Evolutionary conservation across 345 rosid species (phyloP), one percentile per base, ranked within the genome.

Genomic region (Bruguiera gymnorhiza): DNA sequence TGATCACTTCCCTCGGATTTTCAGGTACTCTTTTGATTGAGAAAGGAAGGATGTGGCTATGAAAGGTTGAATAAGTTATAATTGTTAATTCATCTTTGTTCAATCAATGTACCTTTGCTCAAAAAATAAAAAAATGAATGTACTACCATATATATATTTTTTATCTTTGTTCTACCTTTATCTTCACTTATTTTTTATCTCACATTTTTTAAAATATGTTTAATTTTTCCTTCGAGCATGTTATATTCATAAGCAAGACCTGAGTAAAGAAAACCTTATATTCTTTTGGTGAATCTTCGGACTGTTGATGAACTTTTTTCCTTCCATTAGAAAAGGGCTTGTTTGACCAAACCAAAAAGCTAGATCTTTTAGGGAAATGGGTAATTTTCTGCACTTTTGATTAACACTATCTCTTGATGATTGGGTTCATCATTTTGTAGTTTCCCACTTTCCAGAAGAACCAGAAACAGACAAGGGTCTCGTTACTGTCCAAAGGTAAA

Each of bases 391-490:
- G 60, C 30, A 1, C 60, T 56, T 56, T 56, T 24, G 60, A 15
- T 5, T 53, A 56, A 0, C 29, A 23, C 30, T 10, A 8, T 56
- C 20, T 57, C 19, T 57, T 60, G 43, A 78, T 80, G 76, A 34
- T 70, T 83, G 73, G 60, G 73, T 74, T 71, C 29, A 63, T 69
- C 67, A 74, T 75, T 76, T 60, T 31, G 64, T 67, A 59, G 81
- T 43, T 43, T 43, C 50, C 50, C 50, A 43, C 50, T 62, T 78
- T 82, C 79, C 71, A 60, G 62, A 68, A 69, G 81, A 70, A 76
- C 80, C 78, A 78, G 79, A 79, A 72, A 72, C 69, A 58, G 86
- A 76, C 83, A 79, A 77, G 73, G 31, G 65, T 46, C 57, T 34
- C 58, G 63, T 71, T 72, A 56, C 56, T 58, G 75, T 71, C 37